phyloP scores from a whole-genome alignment of 805 yeast genomes.

The Candida orba region DNA sequence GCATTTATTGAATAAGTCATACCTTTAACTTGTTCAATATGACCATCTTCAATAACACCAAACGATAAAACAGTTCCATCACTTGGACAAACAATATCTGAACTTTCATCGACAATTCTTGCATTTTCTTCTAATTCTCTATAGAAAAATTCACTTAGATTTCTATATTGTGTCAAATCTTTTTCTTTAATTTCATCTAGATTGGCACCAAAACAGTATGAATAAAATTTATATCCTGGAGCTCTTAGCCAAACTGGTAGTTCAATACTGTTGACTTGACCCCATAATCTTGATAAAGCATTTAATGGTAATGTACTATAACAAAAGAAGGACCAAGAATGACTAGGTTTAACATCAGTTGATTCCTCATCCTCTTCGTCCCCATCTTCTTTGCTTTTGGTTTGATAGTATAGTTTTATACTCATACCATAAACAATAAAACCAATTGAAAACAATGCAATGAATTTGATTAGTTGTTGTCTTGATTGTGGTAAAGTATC shows the following conservation, averaged over 20 bases:
- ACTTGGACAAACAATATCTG: slow-evolving; percentile 78
- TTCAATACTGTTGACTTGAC: slow-evolving; percentile 72
- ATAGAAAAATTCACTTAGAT: slow-evolving; percentile 87
- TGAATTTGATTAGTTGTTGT: slow-evolving; percentile 21
- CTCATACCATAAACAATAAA: slow-evolving; percentile 24
- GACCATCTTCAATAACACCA: slow-evolving; percentile 75
- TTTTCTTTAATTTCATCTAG: slow-evolving; percentile 84
- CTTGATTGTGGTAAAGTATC: slow-evolving; percentile 11
- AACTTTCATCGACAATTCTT: slow-evolving; percentile 63
- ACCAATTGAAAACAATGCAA: slow-evolving; percentile 23
- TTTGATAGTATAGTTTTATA: slow-evolving; percentile 21
- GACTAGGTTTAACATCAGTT: slow-evolving; percentile 45
- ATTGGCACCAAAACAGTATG: slow-evolving; percentile 79
- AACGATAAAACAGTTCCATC: slow-evolving; percentile 87
- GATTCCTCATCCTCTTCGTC: slow-evolving; percentile 17
- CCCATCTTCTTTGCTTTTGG: slow-evolving; percentile 14
- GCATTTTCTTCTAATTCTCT: slow-evolving; percentile 70
- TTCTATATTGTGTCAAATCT: slow-evolving; percentile 64
- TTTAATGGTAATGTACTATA: slow-evolving; percentile 88
- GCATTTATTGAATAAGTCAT: slow-evolving; percentile 88
- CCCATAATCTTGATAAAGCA: slow-evolving; percentile 92
- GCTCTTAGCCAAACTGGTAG: slow-evolving; percentile 85
- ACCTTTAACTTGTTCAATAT: slow-evolving; percentile 95
- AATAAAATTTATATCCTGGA: slow-evolving; percentile 74
- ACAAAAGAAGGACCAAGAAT: slow-evolving; percentile 84